Evolutionary conservation across 176 grass and related monocot species (phyloP).

Genomic region (Poa annua): DNA sequence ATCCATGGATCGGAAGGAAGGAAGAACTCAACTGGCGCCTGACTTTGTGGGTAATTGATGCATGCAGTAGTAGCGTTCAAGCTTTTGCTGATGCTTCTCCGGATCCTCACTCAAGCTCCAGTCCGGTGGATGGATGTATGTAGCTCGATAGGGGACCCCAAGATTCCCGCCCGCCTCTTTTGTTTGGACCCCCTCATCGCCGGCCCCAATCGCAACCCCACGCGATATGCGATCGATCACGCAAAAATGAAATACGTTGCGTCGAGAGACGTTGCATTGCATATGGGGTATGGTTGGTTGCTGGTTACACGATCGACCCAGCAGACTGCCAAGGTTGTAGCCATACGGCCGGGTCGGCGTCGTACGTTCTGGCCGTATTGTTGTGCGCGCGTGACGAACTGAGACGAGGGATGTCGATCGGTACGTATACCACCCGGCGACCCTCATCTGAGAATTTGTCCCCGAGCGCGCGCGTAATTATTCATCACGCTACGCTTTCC

Average conservation of each 20-base stretch:
- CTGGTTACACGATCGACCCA: too few species aligned
- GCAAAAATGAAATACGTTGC: too few species aligned
- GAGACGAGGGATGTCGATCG: neutral
- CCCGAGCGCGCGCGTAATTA: neutral
- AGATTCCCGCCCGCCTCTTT: neutral
- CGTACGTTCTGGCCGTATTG: neutral
- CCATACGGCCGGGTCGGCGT: neutral
- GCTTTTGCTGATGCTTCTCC: slow-evolving; percentile 26
- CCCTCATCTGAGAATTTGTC: slow-evolving; percentile 4
- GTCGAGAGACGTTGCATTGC: too few species aligned
- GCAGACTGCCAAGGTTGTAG: slow-evolving; percentile 25
- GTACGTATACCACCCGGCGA: neutral
- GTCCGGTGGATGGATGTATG: too few species aligned
- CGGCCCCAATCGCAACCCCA: too few species aligned
- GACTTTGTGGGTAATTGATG: neutral
- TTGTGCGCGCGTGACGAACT: neutral
- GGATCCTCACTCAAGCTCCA: slow-evolving; percentile 37
- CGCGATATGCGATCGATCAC: too few species aligned
- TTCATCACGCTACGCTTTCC: neutral
- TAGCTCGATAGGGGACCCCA: neutral
- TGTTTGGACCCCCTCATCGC: neutral
- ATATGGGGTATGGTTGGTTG: too few species aligned
- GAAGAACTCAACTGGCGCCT: neutral
- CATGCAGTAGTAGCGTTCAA: neutral
- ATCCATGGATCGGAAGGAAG: neutral